phyloP scores from a whole-genome alignment of 225 moss, liverwort and hornwort species.

The Neckera pumila region DNA sequence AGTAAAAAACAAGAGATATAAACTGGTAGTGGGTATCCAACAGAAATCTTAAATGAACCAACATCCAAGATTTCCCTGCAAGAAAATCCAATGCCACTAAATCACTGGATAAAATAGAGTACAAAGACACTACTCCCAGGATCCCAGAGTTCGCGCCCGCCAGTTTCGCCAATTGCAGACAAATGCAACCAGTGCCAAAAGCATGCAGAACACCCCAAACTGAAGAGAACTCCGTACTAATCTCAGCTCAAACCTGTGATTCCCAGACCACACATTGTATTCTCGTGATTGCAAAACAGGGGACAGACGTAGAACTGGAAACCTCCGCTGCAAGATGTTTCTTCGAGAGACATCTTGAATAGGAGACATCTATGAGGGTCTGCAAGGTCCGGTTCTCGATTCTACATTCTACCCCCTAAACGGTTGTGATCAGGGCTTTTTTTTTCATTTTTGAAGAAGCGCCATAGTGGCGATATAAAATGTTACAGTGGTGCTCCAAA shows the following conservation, averaged over 20 bases:
- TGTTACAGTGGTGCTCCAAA: no score
- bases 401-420: background rate
- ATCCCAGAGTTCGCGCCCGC: background rate
- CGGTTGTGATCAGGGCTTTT: background rate
- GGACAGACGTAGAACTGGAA: background rate
- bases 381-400: background rate
- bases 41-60: background rate
- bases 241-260: background rate
- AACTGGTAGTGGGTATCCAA: no score
- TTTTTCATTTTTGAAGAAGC: no score
- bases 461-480: no score
- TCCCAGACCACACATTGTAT: background rate
- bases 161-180: background rate
- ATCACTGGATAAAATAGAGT: background rate
- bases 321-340: background rate
- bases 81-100: background rate
- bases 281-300: background rate
- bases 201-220: background rate
- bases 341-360: background rate
- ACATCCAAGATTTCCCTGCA: background rate
- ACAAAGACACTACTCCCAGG: background rate
- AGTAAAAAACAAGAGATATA: background rate
- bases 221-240: background rate
- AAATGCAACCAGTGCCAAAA: background rate
- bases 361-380: background rate